Evolutionary conservation across 23 red algal species (phyloP).

Genomic region (Agarophyton chilense): DNA sequence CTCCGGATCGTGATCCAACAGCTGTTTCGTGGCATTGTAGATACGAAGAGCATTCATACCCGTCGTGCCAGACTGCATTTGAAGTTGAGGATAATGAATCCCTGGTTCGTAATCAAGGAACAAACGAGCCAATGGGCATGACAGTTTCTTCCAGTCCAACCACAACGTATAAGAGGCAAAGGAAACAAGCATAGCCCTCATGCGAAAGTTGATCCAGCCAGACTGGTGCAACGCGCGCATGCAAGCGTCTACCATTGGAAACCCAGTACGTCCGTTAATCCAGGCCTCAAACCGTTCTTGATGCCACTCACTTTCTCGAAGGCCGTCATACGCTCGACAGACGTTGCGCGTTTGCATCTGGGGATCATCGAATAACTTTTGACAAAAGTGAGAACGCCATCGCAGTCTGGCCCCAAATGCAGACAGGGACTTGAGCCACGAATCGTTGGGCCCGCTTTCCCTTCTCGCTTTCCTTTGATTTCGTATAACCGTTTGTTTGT

Average conservation of each 20-base stretch:
- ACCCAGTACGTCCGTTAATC: constrained; percentile 66
- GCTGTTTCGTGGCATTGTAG: constrained; percentile 27
- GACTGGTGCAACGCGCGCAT: constrained; percentile 71
- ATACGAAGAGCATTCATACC: constrained; percentile 34
- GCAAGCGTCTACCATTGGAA: constrained; percentile 86
- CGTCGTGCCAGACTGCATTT: constrained; percentile 29
- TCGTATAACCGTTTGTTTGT: background rate
- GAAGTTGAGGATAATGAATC: constrained; percentile 20
- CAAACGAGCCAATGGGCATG: background rate
- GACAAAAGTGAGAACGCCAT: constrained; percentile 23
- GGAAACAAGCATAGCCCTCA: constrained; percentile 74
- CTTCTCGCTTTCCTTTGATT: background rate
- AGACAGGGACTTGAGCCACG: background rate
- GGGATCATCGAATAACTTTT: constrained; percentile 24
- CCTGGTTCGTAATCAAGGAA: constrained; percentile 37
- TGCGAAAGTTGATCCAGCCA: constrained; percentile 86
- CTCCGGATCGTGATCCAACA: constrained; percentile 54
- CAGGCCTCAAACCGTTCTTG: constrained; percentile 27
- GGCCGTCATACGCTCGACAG: constrained; percentile 1
- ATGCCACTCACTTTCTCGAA: constrained; percentile 36
- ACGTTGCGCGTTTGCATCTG: constrained; percentile 1
- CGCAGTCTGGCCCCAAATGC: background rate
- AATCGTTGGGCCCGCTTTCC: background rate
- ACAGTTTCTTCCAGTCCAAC: constrained; percentile 68
- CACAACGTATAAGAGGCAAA: constrained; percentile 77